These are phyloP conservation scores for Cytospora chrysosperma DNA, from an alignment of 2,329 filamentous ascomycete genomes.

Conservation along the genomic window DNA sequence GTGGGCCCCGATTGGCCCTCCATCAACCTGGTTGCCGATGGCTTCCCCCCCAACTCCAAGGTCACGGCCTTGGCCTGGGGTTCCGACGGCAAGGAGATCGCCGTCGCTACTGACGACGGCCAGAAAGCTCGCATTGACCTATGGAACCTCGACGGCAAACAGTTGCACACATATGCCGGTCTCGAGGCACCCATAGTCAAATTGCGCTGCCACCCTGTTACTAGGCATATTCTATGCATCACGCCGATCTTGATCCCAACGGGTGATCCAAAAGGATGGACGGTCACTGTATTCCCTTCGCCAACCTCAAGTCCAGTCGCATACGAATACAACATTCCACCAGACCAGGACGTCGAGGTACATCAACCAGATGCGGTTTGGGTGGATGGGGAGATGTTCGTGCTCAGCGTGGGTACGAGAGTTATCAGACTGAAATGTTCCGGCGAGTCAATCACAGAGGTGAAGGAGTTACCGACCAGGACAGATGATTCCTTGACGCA, in stretches of 20 bases:
- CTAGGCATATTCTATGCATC: slow-evolving; percentile 55
- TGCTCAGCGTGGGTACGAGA: slow-evolving; percentile 57
- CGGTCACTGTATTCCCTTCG: slow-evolving; percentile 56
- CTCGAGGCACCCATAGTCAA: slow-evolving; percentile 62
- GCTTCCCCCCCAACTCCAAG: slow-evolving; percentile 50
- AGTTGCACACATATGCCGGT: slow-evolving; percentile 54
- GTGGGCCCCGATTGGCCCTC: slow-evolving; percentile 45
- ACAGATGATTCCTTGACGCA: slow-evolving; percentile 54
- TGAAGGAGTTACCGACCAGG: slow-evolving; percentile 52
- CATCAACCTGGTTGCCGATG: slow-evolving; percentile 52
- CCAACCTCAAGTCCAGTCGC: slow-evolving; percentile 44
- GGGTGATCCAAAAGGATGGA: slow-evolving; percentile 37
- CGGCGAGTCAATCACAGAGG: slow-evolving; percentile 45
- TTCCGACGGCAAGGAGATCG: slow-evolving; percentile 54
- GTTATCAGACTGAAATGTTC: slow-evolving; percentile 49
- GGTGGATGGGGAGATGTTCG: slow-evolving; percentile 58
- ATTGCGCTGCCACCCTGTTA: slow-evolving; percentile 59
- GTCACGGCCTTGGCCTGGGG: slow-evolving; percentile 63
- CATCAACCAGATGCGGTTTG: slow-evolving; percentile 59
- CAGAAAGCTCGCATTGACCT: slow-evolving; percentile 54
- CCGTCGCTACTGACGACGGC: slow-evolving; percentile 56
- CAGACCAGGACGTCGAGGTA: slow-evolving; percentile 48
- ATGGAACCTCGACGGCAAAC: slow-evolving; percentile 53
- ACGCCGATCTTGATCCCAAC: slow-evolving; percentile 49
- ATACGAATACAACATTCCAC: slow-evolving; percentile 40